phyloP scores from a whole-genome alignment of 1,139 yeast species.

The Blastobotrys arbuscula region DNA sequence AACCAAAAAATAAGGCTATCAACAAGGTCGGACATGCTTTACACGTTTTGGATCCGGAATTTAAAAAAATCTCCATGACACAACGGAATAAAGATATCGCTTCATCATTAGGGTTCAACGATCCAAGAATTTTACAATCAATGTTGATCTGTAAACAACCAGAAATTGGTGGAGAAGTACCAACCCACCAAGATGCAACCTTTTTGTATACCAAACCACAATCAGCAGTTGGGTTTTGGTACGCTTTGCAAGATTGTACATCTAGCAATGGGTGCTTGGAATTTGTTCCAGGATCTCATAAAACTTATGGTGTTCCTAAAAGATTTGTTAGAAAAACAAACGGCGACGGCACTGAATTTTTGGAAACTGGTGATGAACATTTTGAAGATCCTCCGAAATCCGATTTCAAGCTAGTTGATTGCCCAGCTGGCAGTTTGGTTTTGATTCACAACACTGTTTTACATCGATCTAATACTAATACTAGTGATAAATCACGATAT shows the following conservation, averaged over 20 bases:
- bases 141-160: conserved; percentile 83
- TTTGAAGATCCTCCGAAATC: conserved; percentile 33
- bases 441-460: conserved; percentile 65
- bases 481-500: conserved; percentile 52
- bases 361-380: conserved; percentile 24
- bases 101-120: conserved; percentile 46
- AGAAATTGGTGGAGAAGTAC: conserved; percentile 66
- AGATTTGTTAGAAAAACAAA: conserved; percentile 52
- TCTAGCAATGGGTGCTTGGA: conserved; percentile 62
- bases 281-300: conserved; percentile 72
- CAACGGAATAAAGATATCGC: conserved; percentile 50
- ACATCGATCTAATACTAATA: conserved; percentile 64
- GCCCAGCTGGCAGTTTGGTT: conserved; percentile 67
- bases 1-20: conserved; percentile 53
- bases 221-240: conserved; percentile 76
- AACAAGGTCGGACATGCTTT: conserved; percentile 79
- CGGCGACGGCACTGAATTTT: conserved; percentile 43
- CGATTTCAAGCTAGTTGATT: conserved; percentile 49
- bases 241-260: conserved; percentile 73
- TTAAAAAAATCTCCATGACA: conserved; percentile 48
- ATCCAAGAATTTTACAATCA: conserved; percentile 70
- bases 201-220: conserved; percentile 69
- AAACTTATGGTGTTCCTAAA: conserved; percentile 50
- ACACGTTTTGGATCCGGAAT: conserved; percentile 51
- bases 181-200: conserved; percentile 73